phyloP scores from a whole-genome alignment of 2,329 filamentous ascomycete genomes.

The Colletotrichum sp. region DNA sequence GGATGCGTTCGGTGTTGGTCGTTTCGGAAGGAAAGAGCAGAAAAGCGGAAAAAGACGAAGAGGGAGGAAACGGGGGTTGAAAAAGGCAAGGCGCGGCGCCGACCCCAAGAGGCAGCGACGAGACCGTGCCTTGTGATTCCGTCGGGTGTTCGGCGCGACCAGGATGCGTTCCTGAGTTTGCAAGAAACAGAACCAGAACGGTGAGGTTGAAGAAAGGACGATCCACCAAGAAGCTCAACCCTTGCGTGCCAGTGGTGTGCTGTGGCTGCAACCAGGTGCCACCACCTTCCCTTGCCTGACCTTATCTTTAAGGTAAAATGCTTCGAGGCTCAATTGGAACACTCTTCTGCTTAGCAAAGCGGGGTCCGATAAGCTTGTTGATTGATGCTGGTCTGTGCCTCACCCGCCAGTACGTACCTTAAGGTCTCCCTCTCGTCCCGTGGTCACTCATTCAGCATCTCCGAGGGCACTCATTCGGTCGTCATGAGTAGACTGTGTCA shows the following conservation, averaged over 20 bases:
- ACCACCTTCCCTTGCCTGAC: background rate
- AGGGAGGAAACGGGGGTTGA: background rate
- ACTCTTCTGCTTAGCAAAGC: constrained; percentile 5
- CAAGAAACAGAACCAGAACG: background rate
- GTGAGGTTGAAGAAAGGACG: constrained; percentile 7
- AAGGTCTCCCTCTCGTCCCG: background rate
- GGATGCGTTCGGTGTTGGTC: background rate
- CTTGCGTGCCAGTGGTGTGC: background rate
- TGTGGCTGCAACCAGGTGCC: background rate
- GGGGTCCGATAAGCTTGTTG: background rate
- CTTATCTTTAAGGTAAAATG: background rate
- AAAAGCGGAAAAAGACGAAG: background rate
- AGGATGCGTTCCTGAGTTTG: background rate
- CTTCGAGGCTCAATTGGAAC: background rate
- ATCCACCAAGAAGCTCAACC: constrained; percentile 11
- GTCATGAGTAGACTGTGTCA: background rate
- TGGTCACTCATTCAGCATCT: background rate
- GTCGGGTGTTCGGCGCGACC: background rate
- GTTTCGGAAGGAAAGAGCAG: background rate
- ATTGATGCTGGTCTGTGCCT: background rate
- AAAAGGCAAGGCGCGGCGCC: background rate
- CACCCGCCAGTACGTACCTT: background rate
- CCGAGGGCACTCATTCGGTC: background rate
- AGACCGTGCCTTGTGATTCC: constrained; percentile 11
- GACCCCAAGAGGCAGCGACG: background rate